Evolutionary conservation across 169 alveolate genomes (phyloP).

Genomic region (Fabrea salina): DNA sequence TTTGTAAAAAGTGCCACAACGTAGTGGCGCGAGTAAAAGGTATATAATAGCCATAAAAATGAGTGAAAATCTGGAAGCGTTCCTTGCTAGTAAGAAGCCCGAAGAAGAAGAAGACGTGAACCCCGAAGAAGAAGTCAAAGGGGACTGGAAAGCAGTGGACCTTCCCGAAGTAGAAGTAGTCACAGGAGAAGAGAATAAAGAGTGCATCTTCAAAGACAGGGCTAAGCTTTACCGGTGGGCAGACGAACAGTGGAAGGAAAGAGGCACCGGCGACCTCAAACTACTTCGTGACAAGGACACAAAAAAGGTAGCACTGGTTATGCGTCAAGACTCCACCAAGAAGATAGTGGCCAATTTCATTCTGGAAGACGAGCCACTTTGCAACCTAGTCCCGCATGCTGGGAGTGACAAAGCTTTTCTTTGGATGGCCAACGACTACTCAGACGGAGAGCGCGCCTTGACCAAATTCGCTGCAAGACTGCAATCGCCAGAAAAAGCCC

Average conservation of each 20-base stretch:
- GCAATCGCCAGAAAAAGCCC: constrained; percentile 79
- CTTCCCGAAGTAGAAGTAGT: constrained; percentile 90
- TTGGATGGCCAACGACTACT: constrained; percentile 94
- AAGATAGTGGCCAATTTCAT: constrained; percentile 95
- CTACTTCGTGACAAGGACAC: constrained; percentile 91
- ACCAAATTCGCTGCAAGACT: constrained; percentile 94
- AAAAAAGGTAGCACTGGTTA: constrained; percentile 88
- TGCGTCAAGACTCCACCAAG: constrained; percentile 95
- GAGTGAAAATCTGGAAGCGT: constrained; percentile 30
- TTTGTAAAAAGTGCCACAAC: too few relatives aligned
- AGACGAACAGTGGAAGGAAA: constrained; percentile 95
- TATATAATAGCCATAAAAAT: too few relatives aligned
- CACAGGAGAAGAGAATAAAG: constrained; percentile 97
- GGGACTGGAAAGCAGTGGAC: constrained; percentile 66
- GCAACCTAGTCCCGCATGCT: constrained; percentile 93
- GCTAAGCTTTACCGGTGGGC: constrained; percentile 93
- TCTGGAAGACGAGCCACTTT: constrained; percentile 82
- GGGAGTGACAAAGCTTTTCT: constrained; percentile 96
- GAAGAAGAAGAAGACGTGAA: constrained; percentile 62
- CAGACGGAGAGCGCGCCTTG: constrained; percentile 89
- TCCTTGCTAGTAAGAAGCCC: constrained; percentile 14
- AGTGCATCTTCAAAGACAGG: constrained; percentile 90
- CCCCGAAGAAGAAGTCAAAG: constrained; percentile 67
- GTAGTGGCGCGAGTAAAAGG: too few relatives aligned
- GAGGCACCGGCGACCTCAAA: constrained; percentile 96